Percentiles rank a stretch among this genome's conserved stretches.
These are phyloP conservation scores for Orbilia blumenaviensis DNA, from an alignment of 2,329 filamentous ascomycete genomes.

Conservation along the genomic window DNA sequence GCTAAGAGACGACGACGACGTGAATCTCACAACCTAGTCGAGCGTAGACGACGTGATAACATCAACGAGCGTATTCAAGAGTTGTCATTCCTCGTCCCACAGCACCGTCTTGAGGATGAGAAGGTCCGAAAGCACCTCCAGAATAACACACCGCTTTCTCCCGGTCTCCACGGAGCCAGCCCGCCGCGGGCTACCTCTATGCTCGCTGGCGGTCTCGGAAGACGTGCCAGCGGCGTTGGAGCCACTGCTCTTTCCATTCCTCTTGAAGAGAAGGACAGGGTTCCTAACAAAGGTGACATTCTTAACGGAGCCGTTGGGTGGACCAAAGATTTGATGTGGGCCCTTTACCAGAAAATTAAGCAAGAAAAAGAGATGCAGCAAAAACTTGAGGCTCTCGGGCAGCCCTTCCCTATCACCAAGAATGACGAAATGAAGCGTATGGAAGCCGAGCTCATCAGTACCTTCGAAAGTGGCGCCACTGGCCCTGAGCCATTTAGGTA, in stretches of 20 bases:
- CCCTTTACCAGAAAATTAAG: conserved; percentile 85
- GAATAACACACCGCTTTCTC: conserved; percentile 88
- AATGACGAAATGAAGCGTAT: conserved; percentile 95
- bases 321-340: conserved; percentile 98
- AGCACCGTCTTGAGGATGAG: conserved; percentile 93
- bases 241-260: conserved; percentile 77
- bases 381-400: conserved; percentile 78
- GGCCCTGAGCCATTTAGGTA: conserved; percentile 77
- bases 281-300: conserved; percentile 98
- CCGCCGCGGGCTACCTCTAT: conserved; percentile 84
- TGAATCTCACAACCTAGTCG: conserved; percentile 95
- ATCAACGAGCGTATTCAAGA: conserved; percentile 99
- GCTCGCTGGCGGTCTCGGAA: conserved; percentile 82
- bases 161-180: conserved; percentile 76
- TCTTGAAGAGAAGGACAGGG: conserved; percentile 96
- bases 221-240: conserved; percentile 75
- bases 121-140: conserved; percentile 94
- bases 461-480: conserved; percentile 76
- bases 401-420: conserved; percentile 79
- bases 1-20: conserved; percentile 89
- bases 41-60: conserved; percentile 92
- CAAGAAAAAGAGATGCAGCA: conserved; percentile 71
- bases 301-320: conserved; percentile 96
- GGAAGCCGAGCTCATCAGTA: conserved; percentile 89
- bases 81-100: conserved; percentile 88